Evolutionary conservation across 192 early-diverging fungal species (phyloP), one percentile per base, ranked within the genome.

Genomic region (Podila minutissima): DNA sequence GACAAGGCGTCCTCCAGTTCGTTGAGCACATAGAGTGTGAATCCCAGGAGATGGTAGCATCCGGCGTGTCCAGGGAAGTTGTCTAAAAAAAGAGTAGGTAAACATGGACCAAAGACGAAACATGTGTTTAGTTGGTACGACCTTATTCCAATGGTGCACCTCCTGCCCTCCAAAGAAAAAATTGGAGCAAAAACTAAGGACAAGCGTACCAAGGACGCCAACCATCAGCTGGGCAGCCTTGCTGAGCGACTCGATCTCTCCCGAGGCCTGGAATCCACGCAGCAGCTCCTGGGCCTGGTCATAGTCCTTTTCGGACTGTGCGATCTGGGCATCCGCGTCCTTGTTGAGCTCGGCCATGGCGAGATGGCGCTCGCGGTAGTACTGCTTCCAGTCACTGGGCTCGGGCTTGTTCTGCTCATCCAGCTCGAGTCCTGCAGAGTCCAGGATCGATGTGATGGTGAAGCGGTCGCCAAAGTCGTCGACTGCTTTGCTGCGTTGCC

Each of bases 391-490:
- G 41, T 89, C 68, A 12, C 28, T n/a, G n/a, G 87, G 87, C 37
- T 89, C 85, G 10, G 75, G 83, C 53, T 81, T 81, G 58, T 69
- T 64, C 29, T 81, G 70, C 6, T 68, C 77, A 17, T 72, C 84
- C 20, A 88, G 53, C 31, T 85, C 76, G 12, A 88, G 53, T n/a
- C 87, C 87, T 35, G 87, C 71, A 32, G 83, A 83, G 29, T 81
- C 72, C 20, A 89, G 81, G 26, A 89, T 77, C 5, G 70, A 71
- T 31, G 86, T 85, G 26, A 89, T 75, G 3, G 84, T 81, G 66
- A 89, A 89, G 5, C 86, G 48, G 33, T 89, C 83, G 41, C 87
- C 87, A 79, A 89, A 89, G 53, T 89, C 87, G 61, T 84, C 82
- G 3, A 87, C 51, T 29, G 75, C 65, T 75, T 89, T 89, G 64